Evolutionary conservation across 1,139 yeast genomes (phyloP).

Genomic region (Pichia sp.): DNA sequence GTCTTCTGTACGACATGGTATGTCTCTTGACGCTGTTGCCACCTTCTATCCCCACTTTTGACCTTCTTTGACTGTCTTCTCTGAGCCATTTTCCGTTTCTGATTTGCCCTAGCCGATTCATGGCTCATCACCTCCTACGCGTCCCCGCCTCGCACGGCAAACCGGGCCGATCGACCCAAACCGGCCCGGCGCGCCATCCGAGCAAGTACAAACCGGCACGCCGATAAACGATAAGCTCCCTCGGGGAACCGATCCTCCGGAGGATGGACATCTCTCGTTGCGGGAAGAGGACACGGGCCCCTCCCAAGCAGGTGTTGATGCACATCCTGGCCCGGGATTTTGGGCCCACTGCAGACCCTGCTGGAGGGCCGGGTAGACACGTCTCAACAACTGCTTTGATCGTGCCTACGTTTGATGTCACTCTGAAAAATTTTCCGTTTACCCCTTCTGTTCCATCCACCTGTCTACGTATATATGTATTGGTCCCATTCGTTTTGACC

Average conservation of each 20-base stretch:
- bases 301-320: background rate
- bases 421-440: background rate
- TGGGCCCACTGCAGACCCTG: background rate
- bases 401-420: background rate
- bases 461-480: background rate
- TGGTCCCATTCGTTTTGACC: background rate
- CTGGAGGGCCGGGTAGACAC: background rate
- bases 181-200: too few species aligned
- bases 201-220: background rate
- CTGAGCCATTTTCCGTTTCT: background rate
- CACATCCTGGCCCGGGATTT: background rate
- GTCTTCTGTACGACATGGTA: background rate
- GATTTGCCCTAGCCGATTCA: background rate
- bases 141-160: background rate
- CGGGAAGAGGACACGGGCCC: background rate
- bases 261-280: background rate
- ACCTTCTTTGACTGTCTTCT: background rate
- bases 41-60: background rate
- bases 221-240: background rate
- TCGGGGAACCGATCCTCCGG: conserved; percentile 1
- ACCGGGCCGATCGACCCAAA: background rate
- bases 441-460: background rate
- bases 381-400: background rate
- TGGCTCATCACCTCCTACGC: background rate
- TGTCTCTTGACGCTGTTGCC: background rate